A percentile compares a stretch with the other conserved stretches of the same genome.
Evolutionary conservation across 73 alveolate genomes (phyloP).

Genomic region (Paramecium sonneborni): DNA sequence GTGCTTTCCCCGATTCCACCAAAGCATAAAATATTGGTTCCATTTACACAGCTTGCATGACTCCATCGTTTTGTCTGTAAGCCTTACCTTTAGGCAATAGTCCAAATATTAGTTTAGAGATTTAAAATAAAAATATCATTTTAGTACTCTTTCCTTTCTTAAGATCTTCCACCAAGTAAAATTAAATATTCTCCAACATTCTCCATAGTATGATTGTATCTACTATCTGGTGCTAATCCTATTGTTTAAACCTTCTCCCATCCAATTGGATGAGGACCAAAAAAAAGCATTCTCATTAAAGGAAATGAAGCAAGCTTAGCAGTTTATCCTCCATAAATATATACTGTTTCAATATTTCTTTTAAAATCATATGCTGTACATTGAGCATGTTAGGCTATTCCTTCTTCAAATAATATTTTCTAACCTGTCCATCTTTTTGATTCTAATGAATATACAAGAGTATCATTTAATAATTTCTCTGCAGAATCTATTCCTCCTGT

Average conservation of each 20-base stretch:
- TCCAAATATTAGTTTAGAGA: not conserved
- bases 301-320: conserved; percentile 3
- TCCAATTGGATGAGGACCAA: not conserved
- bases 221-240: not conserved
- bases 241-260: conserved; percentile 1
- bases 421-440: conserved; percentile 12
- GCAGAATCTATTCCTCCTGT: conserved; percentile 52
- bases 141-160: not conserved
- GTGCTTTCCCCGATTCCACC: conserved; percentile 33
- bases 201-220: conserved; percentile 56
- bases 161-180: conserved; percentile 30
- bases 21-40: conserved; percentile 9
- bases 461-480: conserved; percentile 27
- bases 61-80: conserved; percentile 49
- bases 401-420: conserved; percentile 16
- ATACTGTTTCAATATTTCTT: conserved; percentile 14
- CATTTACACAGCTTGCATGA: conserved; percentile 6
- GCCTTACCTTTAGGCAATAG: not conserved
- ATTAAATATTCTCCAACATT: not conserved
- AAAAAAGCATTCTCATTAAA: conserved; percentile 6
- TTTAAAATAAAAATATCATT: not conserved
- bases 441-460: conserved; percentile 14
- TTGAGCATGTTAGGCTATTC: conserved; percentile 26
- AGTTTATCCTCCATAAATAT: conserved; percentile 24
- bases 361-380: conserved; percentile 42